These are phyloP conservation scores for Trichoderma gamsii DNA, from an alignment of 495 filamentous ascomycete species.

Conservation along the genomic window DNA sequence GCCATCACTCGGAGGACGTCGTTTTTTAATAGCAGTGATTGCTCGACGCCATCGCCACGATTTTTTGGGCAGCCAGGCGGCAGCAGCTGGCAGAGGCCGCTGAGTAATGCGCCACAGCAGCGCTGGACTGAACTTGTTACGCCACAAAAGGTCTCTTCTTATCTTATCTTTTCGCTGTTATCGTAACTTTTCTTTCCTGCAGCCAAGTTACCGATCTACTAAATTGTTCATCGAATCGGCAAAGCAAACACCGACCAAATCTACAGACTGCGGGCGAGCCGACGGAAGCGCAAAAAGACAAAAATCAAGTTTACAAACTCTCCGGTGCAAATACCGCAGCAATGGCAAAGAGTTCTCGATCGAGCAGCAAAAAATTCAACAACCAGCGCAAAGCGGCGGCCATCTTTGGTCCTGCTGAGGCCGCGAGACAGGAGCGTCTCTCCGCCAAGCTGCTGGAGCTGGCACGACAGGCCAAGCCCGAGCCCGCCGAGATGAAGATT, in stretches of 20 bases:
- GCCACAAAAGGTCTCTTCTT: not conserved
- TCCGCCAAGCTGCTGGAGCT: constrained; percentile 74
- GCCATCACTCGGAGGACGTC: constrained; percentile 9
- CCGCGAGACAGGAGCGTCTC: constrained; percentile 68
- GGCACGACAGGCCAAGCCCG: constrained; percentile 58
- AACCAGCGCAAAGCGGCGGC: constrained; percentile 64
- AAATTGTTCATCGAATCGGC: not conserved
- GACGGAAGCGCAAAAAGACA: no score
- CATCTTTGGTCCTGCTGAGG: constrained; percentile 73
- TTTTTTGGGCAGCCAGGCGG: not conserved
- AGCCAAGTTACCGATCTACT: not conserved
- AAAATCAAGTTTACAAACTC: no score
- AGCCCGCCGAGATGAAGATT: constrained; percentile 33
- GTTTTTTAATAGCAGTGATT: not conserved
- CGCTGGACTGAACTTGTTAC: not conserved
- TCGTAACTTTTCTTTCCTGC: constrained; percentile 10
- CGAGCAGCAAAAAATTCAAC: constrained; percentile 72
- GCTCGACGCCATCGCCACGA: constrained; percentile 9
- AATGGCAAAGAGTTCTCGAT: constrained; percentile 80
- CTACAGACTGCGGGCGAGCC: not conserved
- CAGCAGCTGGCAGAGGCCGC: not conserved
- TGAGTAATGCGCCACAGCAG: not conserved
- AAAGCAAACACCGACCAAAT: not conserved
- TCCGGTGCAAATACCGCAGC: constrained; percentile 20
- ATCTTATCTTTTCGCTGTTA: constrained; percentile 9